Percentiles rank a stretch among this genome's conserved stretches.
Conservation (phyloP, 768 basidiomycete species). For the Tricholomella constricta region DNA sequence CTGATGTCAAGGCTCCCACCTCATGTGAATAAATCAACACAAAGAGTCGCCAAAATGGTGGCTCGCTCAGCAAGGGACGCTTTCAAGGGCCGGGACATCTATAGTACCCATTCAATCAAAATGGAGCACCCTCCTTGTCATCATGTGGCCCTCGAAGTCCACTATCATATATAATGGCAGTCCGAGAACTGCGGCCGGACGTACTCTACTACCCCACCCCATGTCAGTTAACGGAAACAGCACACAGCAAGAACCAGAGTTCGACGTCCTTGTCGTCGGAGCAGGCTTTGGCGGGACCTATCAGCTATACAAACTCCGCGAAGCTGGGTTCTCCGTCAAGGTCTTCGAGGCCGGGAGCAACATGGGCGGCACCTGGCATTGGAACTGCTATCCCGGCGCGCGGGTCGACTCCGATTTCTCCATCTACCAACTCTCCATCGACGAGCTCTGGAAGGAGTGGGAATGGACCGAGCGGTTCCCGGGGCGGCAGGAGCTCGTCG, state of each 20-base stretch:
- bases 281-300: slow-evolving; percentile 27
- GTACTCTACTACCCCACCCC: background rate
- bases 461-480: slow-evolving; percentile 19
- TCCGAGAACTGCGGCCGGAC: background rate
- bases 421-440: slow-evolving; percentile 25
- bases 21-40: background rate
- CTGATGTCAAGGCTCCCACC: background rate
- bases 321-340: slow-evolving; percentile 21
- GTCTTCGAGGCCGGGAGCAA: slow-evolving; percentile 21
- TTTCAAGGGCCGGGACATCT: background rate
- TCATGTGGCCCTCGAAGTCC: background rate
- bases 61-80: background rate
- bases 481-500: slow-evolving; percentile 18
- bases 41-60: background rate
- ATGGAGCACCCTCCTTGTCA: background rate
- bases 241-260: slow-evolving; percentile 1
- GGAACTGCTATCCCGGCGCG: slow-evolving; percentile 30
- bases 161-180: background rate
- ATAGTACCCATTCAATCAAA: background rate
- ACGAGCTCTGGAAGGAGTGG: slow-evolving; percentile 29
- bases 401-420: slow-evolving; percentile 27
- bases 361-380: slow-evolving; percentile 29
- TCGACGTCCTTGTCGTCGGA: slow-evolving; percentile 28
- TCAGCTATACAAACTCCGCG: slow-evolving; percentile 18
- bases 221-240: slow-evolving; percentile 1